Evolutionary conservation across 73 alveolate genomes (phyloP).

Genomic region (Blepharisma stoltei): DNA sequence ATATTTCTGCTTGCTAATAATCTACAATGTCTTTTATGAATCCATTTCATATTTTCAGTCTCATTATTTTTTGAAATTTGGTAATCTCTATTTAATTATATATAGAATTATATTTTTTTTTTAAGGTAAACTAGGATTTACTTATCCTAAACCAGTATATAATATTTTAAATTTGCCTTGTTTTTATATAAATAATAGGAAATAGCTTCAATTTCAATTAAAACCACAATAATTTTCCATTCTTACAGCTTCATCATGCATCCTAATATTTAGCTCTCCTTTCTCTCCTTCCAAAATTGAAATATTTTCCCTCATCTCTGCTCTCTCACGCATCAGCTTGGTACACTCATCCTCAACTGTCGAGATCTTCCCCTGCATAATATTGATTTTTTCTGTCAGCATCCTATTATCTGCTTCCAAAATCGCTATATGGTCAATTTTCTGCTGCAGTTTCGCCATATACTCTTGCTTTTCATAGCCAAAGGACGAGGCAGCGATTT

Average conservation of each 20-base stretch:
- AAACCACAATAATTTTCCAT: too few species aligned
- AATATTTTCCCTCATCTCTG: not conserved
- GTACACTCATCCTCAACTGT: not conserved
- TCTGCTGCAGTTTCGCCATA: conserved; percentile 33
- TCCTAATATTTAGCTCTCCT: not conserved
- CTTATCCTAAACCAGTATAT: too few species aligned
- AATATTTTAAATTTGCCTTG: too few species aligned
- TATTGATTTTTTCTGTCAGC: not conserved
- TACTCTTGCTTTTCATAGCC: conserved; percentile 43
- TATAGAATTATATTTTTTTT: too few species aligned
- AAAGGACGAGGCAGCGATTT: conserved; percentile 35
- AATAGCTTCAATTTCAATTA: too few species aligned
- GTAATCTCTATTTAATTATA: too few species aligned
- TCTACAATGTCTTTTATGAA: not conserved
- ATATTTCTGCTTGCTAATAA: not conserved
- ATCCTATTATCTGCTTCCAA: conserved; percentile 49
- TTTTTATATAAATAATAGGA: too few species aligned
- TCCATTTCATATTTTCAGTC: not conserved
- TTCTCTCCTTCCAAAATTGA: not conserved
- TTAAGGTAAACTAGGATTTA: too few species aligned
- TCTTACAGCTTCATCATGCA: not conserved
- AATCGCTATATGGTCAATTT: conserved; percentile 43
- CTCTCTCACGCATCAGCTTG: not conserved
- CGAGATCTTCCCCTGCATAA: conserved; percentile 8
- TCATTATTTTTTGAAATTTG: conserved; percentile 15